phyloP scores from a whole-genome alignment of 148 eudicot species.

The Fagopyrum homotropicum region DNA sequence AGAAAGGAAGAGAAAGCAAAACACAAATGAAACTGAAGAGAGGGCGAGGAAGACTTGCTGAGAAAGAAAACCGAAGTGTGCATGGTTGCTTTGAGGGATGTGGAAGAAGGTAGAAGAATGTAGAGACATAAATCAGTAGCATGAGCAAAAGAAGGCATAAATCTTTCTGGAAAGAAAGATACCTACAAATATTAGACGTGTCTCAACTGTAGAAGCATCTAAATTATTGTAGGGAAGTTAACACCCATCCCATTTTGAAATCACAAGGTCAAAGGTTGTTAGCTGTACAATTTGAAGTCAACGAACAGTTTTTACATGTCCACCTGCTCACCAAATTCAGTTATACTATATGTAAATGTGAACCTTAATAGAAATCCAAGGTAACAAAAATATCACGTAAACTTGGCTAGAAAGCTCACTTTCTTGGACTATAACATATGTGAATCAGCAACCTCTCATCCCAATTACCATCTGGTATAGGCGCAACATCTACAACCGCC shows the following conservation, averaged over 20 bases:
- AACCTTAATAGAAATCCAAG: background rate
- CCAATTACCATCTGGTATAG: slow-evolving; percentile 34
- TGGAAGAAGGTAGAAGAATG: too few relatives aligned
- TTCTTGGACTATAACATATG: slow-evolving; percentile 84
- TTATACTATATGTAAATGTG: background rate
- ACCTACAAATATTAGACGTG: too few relatives aligned
- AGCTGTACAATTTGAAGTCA: slow-evolving; percentile 74
- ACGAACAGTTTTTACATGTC: slow-evolving; percentile 69
- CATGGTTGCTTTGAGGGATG: too few relatives aligned
- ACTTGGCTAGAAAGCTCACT: slow-evolving; percentile 33
- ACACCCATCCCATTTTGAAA: slow-evolving; percentile 76
- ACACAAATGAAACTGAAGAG: too few relatives aligned
- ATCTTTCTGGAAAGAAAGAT: too few relatives aligned
- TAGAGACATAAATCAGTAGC: too few relatives aligned
- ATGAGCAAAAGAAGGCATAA: too few relatives aligned
- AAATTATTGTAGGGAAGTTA: slow-evolving; percentile 66
- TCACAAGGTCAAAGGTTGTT: slow-evolving; percentile 91
- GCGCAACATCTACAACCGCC: slow-evolving; percentile 75
- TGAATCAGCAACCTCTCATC: slow-evolving; percentile 80
- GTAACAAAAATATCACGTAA: background rate
- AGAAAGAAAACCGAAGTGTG: too few relatives aligned
- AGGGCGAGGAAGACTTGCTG: too few relatives aligned
- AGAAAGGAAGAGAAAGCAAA: too few relatives aligned
- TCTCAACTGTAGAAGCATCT: too few relatives aligned
- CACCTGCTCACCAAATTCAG: slow-evolving; percentile 40